A percentile compares a stretch with the other conserved stretches of the same genome.
Conservation (phyloP, 371 early-diverging fungal genomes). For the Catenaria anguillulae region DNA sequence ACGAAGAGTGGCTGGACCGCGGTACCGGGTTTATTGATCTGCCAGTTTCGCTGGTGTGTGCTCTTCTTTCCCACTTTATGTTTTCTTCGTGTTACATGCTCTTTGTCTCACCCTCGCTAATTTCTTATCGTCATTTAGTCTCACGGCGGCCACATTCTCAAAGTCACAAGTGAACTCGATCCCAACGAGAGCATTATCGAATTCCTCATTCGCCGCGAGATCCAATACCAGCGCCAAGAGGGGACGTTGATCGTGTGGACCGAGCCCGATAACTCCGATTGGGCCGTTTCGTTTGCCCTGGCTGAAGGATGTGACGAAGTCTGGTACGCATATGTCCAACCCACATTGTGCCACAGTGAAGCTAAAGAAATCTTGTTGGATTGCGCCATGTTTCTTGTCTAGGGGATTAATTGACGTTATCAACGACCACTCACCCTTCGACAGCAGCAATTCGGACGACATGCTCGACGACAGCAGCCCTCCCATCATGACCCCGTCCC, state of each 20-base stretch:
- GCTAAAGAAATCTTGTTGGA: no score
- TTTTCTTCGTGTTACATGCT: slow-evolving; percentile 34
- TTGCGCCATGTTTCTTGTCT: no score
- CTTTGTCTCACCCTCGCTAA: background rate
- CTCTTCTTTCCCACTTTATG: no score
- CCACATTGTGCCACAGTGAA: no score
- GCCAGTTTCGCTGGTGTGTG: no score
- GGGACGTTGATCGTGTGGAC: slow-evolving; percentile 87
- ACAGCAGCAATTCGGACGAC: background rate
- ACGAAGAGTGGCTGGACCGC: slow-evolving; percentile 58
- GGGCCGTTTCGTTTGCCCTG: slow-evolving; percentile 84
- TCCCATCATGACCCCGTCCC: slow-evolving; percentile 14
- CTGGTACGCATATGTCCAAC: no score
- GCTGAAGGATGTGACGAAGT: slow-evolving; percentile 61
- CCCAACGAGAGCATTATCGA: slow-evolving; percentile 42
- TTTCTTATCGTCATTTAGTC: no score
- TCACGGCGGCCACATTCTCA: background rate
- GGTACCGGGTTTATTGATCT: slow-evolving; percentile 60
- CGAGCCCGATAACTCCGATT: slow-evolving; percentile 54
- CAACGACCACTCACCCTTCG: no score
- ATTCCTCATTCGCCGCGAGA: no score
- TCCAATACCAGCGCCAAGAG: slow-evolving; percentile 64
- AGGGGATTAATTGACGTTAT: no score
- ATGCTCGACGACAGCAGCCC: slow-evolving; percentile 7
- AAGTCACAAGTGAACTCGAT: slow-evolving; percentile 26